phyloP scores from a whole-genome alignment of 176 grass and related monocot genomes.

The Zoysia pacifica region DNA sequence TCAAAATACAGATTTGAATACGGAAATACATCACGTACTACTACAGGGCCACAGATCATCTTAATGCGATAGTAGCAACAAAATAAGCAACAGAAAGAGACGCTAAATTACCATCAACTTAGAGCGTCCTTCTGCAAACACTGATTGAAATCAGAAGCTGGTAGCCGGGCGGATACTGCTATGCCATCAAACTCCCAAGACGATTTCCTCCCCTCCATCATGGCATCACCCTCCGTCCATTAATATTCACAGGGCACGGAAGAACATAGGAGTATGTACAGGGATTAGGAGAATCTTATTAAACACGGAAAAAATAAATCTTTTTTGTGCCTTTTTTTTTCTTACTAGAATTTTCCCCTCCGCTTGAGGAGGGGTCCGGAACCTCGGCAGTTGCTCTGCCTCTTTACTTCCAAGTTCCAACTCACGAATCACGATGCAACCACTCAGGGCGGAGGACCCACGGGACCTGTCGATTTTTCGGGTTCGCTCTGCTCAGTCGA shows the following conservation, averaged over 20 bases:
- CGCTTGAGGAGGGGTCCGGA: not conserved
- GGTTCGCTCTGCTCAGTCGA: constrained; percentile 39
- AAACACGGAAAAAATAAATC: not conserved
- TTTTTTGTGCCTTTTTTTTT: not conserved
- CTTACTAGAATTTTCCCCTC: not conserved
- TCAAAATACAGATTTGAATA: not conserved
- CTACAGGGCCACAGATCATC: constrained; percentile 8
- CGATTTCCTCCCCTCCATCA: constrained; percentile 16
- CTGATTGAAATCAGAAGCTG: constrained; percentile 19
- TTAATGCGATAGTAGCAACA: not conserved
- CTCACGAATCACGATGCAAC: too few relatives aligned
- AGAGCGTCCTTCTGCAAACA: constrained; percentile 20
- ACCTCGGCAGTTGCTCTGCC: too few relatives aligned
- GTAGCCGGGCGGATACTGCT: not conserved
- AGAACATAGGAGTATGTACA: constrained; percentile 34
- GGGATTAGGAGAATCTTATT: constrained; percentile 23
- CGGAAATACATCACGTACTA: constrained; percentile 9
- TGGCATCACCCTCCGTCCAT: not conserved
- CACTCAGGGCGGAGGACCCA: too few relatives aligned
- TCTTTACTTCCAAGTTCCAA: not conserved
- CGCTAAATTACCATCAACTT: constrained; percentile 8
- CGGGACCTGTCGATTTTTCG: too few relatives aligned
- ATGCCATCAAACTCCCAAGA: constrained; percentile 2
- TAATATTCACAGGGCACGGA: constrained; percentile 40
- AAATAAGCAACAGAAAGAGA: not conserved